Conservation (phyloP, 495 filamentous ascomycete genomes). For the Symbiotaphrina buchneri region DNA sequence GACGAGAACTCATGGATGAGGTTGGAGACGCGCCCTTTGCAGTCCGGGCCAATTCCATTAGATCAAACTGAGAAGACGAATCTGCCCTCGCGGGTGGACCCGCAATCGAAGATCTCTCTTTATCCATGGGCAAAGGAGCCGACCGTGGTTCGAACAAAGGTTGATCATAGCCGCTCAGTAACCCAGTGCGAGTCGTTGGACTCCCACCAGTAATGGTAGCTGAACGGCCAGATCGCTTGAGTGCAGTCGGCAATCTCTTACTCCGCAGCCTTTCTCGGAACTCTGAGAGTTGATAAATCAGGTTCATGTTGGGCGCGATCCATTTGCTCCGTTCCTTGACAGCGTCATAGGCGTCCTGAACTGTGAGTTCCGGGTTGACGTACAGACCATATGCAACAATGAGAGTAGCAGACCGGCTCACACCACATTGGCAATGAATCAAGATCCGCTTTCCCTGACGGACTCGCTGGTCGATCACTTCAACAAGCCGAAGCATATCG, state of each 20-base stretch:
- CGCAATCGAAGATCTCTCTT: conserved; percentile 9
- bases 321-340: conserved; percentile 80
- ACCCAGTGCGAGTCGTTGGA: too few species aligned
- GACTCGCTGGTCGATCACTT: conserved; percentile 62
- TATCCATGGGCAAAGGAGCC: conserved; percentile 24
- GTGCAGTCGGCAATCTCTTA: conserved; percentile 22
- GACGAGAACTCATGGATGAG: too few species aligned
- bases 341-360: conserved; percentile 80
- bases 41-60: too few species aligned
- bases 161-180: conserved; percentile 5
- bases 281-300: conserved; percentile 93
- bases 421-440: conserved; percentile 88
- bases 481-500: conserved; percentile 66
- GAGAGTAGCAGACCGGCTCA: conserved; percentile 86
- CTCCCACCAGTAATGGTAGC: conserved; percentile 15
- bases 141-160: conserved; percentile 23
- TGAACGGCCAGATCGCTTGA: conserved; percentile 22
- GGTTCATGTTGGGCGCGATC: conserved; percentile 96
- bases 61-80: too few species aligned
- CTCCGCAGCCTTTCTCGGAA: conserved; percentile 50
- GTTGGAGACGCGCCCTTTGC: too few species aligned
- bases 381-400: conserved; percentile 93
- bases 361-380: conserved; percentile 64
- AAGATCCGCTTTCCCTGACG: conserved; percentile 68
- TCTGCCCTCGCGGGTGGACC: too few species aligned